These are phyloP conservation scores for Sedum album DNA, from an alignment of 164 flowering plant species.

Conservation along the genomic window DNA sequence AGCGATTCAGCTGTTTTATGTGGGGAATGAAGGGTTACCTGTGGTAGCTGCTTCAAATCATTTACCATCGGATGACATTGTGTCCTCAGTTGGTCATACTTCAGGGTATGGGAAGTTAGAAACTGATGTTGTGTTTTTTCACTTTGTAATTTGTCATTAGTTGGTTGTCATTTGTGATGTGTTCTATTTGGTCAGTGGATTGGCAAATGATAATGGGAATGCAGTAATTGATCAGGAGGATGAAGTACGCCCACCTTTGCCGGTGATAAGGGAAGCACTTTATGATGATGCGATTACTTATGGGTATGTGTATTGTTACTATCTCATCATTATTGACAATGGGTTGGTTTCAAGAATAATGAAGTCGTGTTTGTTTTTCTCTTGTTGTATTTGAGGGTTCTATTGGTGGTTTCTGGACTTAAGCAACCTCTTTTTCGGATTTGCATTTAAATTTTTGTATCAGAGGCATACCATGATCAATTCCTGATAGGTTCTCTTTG, in stretches of 20 bases:
- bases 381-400: not conserved
- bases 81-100: conserved; percentile 21
- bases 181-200: conserved; percentile 22
- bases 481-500: not conserved
- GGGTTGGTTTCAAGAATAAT: not conserved
- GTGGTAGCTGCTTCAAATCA: conserved; percentile 26
- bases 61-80: conserved; percentile 25
- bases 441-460: not conserved
- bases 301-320: conserved; percentile 33
- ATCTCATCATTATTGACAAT: not conserved
- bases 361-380: not conserved
- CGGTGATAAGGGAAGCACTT: conserved; percentile 83
- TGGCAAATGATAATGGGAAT: conserved; percentile 16
- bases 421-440: no score
- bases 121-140: not conserved
- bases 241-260: conserved; percentile 86
- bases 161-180: not conserved
- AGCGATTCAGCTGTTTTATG: conserved; percentile 79
- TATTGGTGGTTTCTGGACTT: no score
- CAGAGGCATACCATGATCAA: not conserved
- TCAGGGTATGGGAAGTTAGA: conserved; percentile 21
- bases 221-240: conserved; percentile 27
- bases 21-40: conserved; percentile 59
- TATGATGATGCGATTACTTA: conserved; percentile 62
- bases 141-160: not conserved